Evolutionary conservation across 2,329 filamentous ascomycete species (phyloP).

Genomic region (Sclerotinia trifoliorum): DNA sequence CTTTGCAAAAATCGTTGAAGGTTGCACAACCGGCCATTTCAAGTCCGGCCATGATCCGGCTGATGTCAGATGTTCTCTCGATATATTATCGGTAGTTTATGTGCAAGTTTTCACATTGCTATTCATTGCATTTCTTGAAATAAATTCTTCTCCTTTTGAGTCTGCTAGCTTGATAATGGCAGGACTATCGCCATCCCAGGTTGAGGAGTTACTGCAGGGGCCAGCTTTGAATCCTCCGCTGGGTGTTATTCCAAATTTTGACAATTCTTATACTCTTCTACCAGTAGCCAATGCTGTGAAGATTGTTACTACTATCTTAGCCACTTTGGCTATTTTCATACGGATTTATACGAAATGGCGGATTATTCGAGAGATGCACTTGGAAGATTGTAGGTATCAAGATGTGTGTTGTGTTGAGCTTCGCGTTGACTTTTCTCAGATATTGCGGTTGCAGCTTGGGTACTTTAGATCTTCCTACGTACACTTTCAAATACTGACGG

Average conservation of each 20-base stretch:
- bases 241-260: not conserved
- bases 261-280: not conserved
- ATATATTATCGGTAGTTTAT: conserved; percentile 8
- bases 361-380: conserved; percentile 1
- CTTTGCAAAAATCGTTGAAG: not conserved
- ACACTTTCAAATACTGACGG: not conserved
- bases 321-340: conserved; percentile 8
- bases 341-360: conserved; percentile 5
- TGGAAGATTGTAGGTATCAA: conserved; percentile 11
- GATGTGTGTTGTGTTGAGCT: not conserved
- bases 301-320: not conserved
- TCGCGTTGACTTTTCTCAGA: not conserved
- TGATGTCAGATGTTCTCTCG: conserved; percentile 7
- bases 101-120: not conserved
- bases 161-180: not conserved
- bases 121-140: not conserved
- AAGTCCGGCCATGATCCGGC: conserved; percentile 13
- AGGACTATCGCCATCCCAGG: not conserved
- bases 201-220: conserved; percentile 6
- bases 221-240: conserved; percentile 9
- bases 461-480: not conserved
- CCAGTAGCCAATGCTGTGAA: not conserved
- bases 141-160: not conserved
- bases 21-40: not conserved
- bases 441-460: conserved; percentile 9